Evolutionary conservation across 2,329 filamentous ascomycete species (phyloP).

Genomic region (Hansfordia pulvinata): DNA sequence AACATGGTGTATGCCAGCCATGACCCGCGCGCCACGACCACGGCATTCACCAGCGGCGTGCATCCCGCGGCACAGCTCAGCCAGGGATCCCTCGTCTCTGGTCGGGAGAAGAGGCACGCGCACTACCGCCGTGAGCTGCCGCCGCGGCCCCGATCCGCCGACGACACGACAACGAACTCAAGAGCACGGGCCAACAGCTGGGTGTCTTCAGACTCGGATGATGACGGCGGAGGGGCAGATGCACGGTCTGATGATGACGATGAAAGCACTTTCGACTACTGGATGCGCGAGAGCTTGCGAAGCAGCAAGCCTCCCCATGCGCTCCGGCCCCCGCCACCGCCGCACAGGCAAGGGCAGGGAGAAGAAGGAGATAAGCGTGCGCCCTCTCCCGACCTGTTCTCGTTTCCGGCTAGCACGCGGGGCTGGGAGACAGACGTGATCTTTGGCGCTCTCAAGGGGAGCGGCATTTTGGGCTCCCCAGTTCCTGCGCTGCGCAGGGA

Average conservation of each 20-base stretch:
- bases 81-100: too few relatives aligned
- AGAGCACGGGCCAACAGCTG: conserved; percentile 25
- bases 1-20: too few relatives aligned
- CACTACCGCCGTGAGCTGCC: too few relatives aligned
- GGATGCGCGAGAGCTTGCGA: conserved; percentile 40
- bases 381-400: conserved; percentile 39
- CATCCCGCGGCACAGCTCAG: too few relatives aligned
- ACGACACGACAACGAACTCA: conserved; percentile 29
- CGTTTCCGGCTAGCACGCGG: conserved; percentile 28
- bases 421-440: conserved; percentile 35
- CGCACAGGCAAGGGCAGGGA: too few relatives aligned
- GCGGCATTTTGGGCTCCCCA: conserved; percentile 16
- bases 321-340: too few relatives aligned
- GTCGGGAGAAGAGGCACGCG: too few relatives aligned
- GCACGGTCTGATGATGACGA: conserved; percentile 25
- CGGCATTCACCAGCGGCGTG: conserved; percentile 17
- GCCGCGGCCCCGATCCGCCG: conserved; percentile 30
- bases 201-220: conserved; percentile 32
- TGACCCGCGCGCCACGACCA: conserved; percentile 12
- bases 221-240: conserved; percentile 21
- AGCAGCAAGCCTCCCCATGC: conserved; percentile 17
- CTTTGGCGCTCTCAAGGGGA: conserved; percentile 25
- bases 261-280: conserved; percentile 41
- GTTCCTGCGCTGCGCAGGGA: conserved; percentile 22
- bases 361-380: conserved; percentile 7